These are phyloP conservation scores for Micromonas commoda DNA, from an alignment of 139 green algal species.

Conservation along the genomic window DNA sequence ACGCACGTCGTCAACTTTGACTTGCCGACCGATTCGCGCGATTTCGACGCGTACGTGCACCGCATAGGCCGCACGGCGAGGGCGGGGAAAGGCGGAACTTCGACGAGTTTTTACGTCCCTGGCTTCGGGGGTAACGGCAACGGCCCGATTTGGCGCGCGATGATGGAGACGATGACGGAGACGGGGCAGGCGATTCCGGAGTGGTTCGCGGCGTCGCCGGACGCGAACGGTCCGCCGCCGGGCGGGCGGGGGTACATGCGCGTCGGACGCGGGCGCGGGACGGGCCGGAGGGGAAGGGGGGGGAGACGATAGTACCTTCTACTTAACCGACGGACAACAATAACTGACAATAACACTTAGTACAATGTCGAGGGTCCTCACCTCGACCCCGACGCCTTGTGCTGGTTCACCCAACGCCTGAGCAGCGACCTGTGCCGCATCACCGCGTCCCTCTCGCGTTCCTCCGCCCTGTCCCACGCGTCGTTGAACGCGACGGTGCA, in stretches of 20 bases:
- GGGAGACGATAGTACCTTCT: too few relatives aligned
- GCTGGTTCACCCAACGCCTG: background rate
- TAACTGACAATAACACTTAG: too few relatives aligned
- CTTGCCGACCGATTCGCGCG: constrained; percentile 10
- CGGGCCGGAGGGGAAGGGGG: background rate
- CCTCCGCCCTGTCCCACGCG: background rate
- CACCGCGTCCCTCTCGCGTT: background rate
- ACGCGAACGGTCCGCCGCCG: background rate
- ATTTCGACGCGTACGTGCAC: constrained; percentile 40
- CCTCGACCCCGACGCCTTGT: too few relatives aligned
- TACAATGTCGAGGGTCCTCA: too few relatives aligned
- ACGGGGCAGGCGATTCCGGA: background rate
- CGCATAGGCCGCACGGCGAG: constrained; percentile 36
- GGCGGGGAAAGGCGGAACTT: constrained; percentile 16
- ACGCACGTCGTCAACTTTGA: constrained; percentile 39
- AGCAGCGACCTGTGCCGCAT: background rate
- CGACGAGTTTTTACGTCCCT: constrained; percentile 26
- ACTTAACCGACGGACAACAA: too few relatives aligned
- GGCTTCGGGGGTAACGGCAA: constrained; percentile 17
- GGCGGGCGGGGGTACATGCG: background rate
- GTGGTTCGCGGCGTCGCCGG: background rate
- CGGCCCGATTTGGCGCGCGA: background rate
- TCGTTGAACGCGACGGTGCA: background rate
- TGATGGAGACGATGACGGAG: constrained; percentile 1
- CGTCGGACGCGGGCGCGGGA: background rate